Evolutionary conservation across 352 stramenopile genomes (phyloP), one percentile per base, ranked within the genome.

Genomic region (Phytophthora cryptogea): DNA sequence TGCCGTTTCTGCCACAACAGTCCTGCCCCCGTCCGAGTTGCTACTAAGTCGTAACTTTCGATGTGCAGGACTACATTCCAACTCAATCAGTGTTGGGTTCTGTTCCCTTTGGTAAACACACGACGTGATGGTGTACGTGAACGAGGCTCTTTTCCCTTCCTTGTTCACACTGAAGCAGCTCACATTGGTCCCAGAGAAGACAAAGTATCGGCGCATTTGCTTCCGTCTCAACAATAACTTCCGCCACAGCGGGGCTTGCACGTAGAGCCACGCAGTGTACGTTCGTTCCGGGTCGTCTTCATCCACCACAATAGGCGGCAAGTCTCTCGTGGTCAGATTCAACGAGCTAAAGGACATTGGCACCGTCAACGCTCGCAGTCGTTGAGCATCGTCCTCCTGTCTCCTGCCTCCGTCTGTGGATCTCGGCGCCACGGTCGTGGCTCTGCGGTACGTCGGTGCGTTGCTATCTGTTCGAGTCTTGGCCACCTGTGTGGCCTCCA

Each of bases 111-210:
- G 26, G 48, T 73, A 72, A n/a, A 30, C 35, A 11, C 54, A 70
- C 10, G 41, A 45, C n/a, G 45, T 51, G 50, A 86, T 43, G 5
- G n/a, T 56, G 20, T 48, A 30, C 8, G 57, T 68, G 47, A 80
- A 80, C 5, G 54, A 52, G 6, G 76, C 66, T 0, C 51, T 33
- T 35, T 83, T 70, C 20, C 74, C 74, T 53, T 82, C 74, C 39
- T 74, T 76, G 56, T 86, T 86, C 9, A 83, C 66, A 35, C 53
- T 62, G 54, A 86, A 86, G 53, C 71, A 80, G 69, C 76, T 82
- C 33, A 83, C 44, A 9, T 39, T 78, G 14, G 47, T 56, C 2
- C 63, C 68, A 5, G 66, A 80, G 44, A 84, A 66, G 32, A 83
- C 74, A 17, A 83, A 76, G 51, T 80, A 79, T 17, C 54, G 48